Evolutionary conservation across 2,329 filamentous ascomycete genomes (phyloP).

Genomic region (Hypoxylon sp.): DNA sequence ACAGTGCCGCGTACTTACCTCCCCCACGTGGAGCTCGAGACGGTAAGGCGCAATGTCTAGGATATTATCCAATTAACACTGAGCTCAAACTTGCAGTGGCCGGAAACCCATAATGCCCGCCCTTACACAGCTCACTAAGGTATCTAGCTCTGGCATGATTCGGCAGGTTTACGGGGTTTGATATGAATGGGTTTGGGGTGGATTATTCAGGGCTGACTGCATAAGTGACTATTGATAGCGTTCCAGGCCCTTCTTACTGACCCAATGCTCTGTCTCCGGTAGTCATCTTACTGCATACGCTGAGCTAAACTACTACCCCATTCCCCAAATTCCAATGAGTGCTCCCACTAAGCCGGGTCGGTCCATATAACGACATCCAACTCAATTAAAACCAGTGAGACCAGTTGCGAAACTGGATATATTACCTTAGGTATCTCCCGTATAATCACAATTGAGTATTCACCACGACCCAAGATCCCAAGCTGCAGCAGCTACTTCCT

Average conservation of each 20-base stretch:
- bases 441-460: neutral
- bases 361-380: slow-evolving; percentile 1
- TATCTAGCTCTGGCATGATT: neutral
- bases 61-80: neutral
- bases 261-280: neutral
- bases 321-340: neutral
- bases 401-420: neutral
- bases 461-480: too few relatives aligned
- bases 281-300: slow-evolving; percentile 4
- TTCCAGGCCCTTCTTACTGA: slow-evolving; percentile 4
- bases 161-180: neutral
- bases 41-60: neutral
- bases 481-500: neutral
- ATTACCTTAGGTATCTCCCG: too few relatives aligned
- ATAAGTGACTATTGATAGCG: neutral
- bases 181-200: neutral
- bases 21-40: slow-evolving; percentile 15
- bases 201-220: slow-evolving; percentile 9
- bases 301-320: neutral
- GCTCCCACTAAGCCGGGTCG: neutral
- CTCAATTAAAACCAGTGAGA: neutral
- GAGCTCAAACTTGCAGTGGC: slow-evolving; percentile 11
- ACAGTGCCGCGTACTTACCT: neutral
- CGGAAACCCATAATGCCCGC: neutral
- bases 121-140: slow-evolving; percentile 1